These are phyloP conservation scores for Exophiala alcalophila DNA, from an alignment of 2,329 filamentous ascomycete species.

Conservation along the genomic window DNA sequence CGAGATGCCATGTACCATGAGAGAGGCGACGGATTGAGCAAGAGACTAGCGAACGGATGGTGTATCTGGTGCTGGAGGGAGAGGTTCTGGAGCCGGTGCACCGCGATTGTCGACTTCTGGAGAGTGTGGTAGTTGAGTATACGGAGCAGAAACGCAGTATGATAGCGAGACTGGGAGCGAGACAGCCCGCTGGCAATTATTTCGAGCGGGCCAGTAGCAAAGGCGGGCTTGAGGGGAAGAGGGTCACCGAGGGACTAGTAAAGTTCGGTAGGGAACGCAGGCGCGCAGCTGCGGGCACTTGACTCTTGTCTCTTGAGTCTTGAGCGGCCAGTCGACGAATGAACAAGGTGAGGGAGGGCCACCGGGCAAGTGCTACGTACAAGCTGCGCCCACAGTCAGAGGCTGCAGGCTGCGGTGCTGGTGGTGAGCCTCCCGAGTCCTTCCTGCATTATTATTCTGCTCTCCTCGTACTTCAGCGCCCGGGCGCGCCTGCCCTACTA, in stretches of 20 bases:
- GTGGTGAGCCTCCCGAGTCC: neutral
- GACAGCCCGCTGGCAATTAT: constrained; percentile 4
- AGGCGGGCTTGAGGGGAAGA: too few species aligned
- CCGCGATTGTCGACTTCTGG: constrained; percentile 1
- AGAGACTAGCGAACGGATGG: constrained; percentile 1
- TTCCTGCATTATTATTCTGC: too few species aligned
- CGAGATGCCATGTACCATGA: constrained; percentile 1
- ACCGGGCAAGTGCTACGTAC: constrained; percentile 1
- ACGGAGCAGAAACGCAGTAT: constrained; percentile 7
- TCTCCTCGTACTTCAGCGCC: too few species aligned
- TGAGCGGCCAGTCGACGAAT: too few species aligned
- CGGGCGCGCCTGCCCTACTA: too few species aligned
- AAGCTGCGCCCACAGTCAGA: neutral
- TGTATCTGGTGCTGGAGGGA: too few species aligned
- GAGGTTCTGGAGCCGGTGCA: too few species aligned
- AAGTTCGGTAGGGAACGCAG: neutral
- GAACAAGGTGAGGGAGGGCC: neutral
- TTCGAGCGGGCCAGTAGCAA: constrained; percentile 6
- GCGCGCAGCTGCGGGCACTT: too few species aligned
- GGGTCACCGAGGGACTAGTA: constrained; percentile 3
- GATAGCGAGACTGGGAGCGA: constrained; percentile 1
- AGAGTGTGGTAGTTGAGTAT: constrained; percentile 3
- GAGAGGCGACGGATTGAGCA: constrained; percentile 1
- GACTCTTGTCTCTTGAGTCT: too few species aligned
- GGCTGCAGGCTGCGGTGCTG: neutral